phyloP scores from a whole-genome alignment of 108 stramenopile species.

The Fragilaria crotonensis region DNA sequence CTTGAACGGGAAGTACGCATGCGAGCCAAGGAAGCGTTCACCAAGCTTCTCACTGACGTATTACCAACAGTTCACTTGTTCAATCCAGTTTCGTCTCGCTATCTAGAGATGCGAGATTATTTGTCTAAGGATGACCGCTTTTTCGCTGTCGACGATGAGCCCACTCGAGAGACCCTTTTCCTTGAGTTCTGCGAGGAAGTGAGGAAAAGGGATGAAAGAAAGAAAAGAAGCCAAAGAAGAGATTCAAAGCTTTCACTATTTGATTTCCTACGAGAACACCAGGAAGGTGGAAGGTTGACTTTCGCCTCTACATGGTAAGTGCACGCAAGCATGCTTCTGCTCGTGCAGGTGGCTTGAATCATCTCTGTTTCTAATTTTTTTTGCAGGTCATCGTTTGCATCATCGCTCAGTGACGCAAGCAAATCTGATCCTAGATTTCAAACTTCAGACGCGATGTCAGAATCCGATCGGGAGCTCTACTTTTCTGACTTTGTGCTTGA shows the following conservation, averaged over 20 bases:
- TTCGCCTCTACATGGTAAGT: conserved; percentile 70
- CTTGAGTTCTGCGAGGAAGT: conserved; percentile 75
- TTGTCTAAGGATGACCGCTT: conserved; percentile 77
- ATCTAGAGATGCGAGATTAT: conserved; percentile 43
- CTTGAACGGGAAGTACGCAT: conserved; percentile 64
- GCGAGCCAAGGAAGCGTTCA: conserved; percentile 67
- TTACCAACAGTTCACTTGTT: conserved; percentile 40
- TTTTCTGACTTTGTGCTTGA: conserved; percentile 75
- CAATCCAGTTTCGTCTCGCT: conserved; percentile 34
- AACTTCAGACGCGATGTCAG: conserved; percentile 40
- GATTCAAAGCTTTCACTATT: conserved; percentile 52
- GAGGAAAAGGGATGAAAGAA: conserved; percentile 67
- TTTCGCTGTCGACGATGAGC: conserved; percentile 69
- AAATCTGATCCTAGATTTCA: conserved; percentile 45
- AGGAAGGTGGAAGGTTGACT: conserved; percentile 58
- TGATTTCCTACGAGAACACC: conserved; percentile 45
- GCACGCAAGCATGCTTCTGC: neutral
- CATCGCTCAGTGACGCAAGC: conserved; percentile 34
- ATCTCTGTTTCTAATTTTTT: neutral
- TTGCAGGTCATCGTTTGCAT: conserved; percentile 42
- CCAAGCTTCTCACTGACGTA: conserved; percentile 47
- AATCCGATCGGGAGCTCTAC: conserved; percentile 61
- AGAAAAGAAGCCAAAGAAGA: conserved; percentile 53
- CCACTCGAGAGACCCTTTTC: conserved; percentile 52
- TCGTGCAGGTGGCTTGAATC: neutral